A percentile compares a stretch with the other conserved stretches of the same genome.
These are phyloP conservation scores for Panicum hallii DNA, from an alignment of 202 grass and related monocot species.

Conservation along the genomic window DNA sequence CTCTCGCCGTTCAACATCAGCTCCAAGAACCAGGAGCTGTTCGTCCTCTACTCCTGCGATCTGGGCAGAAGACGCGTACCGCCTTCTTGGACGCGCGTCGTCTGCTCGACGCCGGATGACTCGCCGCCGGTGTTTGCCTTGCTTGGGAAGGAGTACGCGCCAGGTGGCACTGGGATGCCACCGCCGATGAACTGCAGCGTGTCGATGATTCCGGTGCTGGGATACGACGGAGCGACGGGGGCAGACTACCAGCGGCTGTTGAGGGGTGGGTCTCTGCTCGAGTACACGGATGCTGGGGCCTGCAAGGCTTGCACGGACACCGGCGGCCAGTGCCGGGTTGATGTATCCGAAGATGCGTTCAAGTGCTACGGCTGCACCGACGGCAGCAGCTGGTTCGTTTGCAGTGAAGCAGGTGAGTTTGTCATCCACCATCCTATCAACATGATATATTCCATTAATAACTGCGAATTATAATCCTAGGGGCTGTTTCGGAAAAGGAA, in stretches of 20 bases:
- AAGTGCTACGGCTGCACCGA: constrained; percentile 38
- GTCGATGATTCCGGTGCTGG: constrained; percentile 43
- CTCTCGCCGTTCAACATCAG: constrained; percentile 22
- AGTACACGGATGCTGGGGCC: neutral
- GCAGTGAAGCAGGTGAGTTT: no score
- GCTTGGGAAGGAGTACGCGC: neutral
- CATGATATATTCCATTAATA: no score
- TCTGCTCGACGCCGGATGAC: accelerated
- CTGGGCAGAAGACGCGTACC: accelerated
- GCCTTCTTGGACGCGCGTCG: neutral
- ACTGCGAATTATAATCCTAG: no score
- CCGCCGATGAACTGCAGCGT: constrained; percentile 20
- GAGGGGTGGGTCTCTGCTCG: constrained; percentile 46
- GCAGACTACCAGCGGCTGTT: constrained; percentile 35
- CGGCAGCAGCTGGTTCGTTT: neutral
- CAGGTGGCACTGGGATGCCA: accelerated
- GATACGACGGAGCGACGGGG: neutral
- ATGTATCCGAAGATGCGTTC: neutral
- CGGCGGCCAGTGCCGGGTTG: constrained; percentile 38
- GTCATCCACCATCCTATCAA: no score
- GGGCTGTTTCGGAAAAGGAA: no score
- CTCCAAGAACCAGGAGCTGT: constrained; percentile 10
- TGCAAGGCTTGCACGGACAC: neutral
- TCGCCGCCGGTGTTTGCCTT: neutral
- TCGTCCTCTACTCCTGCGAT: constrained; percentile 47